Evolutionary conservation across 2,329 filamentous ascomycete species (phyloP).

Genomic region (Colletotrichum lindemuthianum): DNA sequence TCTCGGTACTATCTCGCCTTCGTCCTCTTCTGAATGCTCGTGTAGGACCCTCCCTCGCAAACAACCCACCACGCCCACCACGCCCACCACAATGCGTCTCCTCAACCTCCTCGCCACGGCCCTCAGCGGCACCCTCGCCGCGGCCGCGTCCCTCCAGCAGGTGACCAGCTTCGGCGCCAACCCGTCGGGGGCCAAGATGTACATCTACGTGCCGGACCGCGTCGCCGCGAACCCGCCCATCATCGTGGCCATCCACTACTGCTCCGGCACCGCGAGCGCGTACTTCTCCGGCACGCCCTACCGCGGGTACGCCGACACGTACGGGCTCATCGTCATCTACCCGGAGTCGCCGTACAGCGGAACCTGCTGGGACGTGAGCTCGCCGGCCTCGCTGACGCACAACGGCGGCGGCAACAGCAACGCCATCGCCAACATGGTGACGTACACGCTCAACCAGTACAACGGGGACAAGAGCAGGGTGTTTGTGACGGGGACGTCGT

Average conservation of each 20-base stretch:
- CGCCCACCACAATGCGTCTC: slow-evolving; percentile 7
- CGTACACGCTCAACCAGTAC: slow-evolving; percentile 63
- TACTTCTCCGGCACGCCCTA: slow-evolving; percentile 62
- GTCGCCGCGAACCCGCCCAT: slow-evolving; percentile 52
- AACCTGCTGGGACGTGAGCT: slow-evolving; percentile 68
- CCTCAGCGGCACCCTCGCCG: slow-evolving; percentile 35
- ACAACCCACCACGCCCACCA: not conserved
- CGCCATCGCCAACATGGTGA: slow-evolving; percentile 68
- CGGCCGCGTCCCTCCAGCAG: slow-evolving; percentile 44
- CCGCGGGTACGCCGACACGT: slow-evolving; percentile 50
- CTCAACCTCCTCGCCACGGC: slow-evolving; percentile 8
- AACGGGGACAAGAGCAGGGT: slow-evolving; percentile 60
- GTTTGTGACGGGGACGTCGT: slow-evolving; percentile 62
- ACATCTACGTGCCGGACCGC: slow-evolving; percentile 42
- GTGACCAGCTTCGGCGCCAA: slow-evolving; percentile 53
- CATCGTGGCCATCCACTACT: slow-evolving; percentile 65
- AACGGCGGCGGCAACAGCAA: slow-evolving; percentile 66
- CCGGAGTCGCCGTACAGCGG: slow-evolving; percentile 62
- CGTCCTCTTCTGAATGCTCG: not conserved
- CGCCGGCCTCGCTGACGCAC: slow-evolving; percentile 59
- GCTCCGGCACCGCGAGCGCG: slow-evolving; percentile 58
- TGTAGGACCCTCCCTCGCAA: not conserved
- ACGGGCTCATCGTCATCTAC: slow-evolving; percentile 63
- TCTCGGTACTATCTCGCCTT: not conserved
- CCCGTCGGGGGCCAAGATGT: slow-evolving; percentile 40